These are phyloP conservation scores for Monosporascus sp. DNA, from an alignment of 2,329 filamentous ascomycete genomes.

Conservation along the genomic window DNA sequence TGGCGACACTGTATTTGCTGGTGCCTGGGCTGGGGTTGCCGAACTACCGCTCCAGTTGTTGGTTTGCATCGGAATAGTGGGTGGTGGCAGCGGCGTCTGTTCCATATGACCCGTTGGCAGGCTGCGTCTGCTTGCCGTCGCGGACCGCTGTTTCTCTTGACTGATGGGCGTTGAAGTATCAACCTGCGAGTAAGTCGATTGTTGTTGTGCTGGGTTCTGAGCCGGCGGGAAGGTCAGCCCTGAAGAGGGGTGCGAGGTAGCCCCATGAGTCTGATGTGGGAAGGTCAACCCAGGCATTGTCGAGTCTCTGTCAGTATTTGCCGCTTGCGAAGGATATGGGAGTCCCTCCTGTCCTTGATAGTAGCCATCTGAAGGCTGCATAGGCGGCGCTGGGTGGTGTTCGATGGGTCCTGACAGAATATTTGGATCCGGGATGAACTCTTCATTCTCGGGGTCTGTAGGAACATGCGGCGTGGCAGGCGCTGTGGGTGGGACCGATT, in stretches of 20 bases:
- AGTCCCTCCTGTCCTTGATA: constrained; percentile 12
- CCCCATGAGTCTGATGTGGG: constrained; percentile 11
- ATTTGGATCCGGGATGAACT: constrained; percentile 28
- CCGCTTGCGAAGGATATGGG: constrained; percentile 11
- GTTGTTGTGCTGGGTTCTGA: constrained; percentile 8
- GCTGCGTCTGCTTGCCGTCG: constrained; percentile 15
- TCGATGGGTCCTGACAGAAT: constrained; percentile 22
- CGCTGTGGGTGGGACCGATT: neutral
- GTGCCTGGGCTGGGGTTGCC: constrained; percentile 10
- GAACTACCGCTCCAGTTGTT: constrained; percentile 11
- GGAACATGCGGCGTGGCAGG: neutral
- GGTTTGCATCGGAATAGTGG: constrained; percentile 12
- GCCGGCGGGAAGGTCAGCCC: constrained; percentile 8
- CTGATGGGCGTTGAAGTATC: constrained; percentile 1
- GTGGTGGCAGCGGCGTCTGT: constrained; percentile 18
- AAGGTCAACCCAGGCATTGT: constrained; percentile 9
- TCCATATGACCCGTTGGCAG: constrained; percentile 15
- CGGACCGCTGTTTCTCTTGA: constrained; percentile 8
- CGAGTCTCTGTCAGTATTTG: constrained; percentile 3
- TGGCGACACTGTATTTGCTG: constrained; percentile 13
- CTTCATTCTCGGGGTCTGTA: constrained; percentile 23
- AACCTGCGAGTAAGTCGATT: constrained; percentile 7
- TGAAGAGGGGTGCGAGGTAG: constrained; percentile 8
- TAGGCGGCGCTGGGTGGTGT: constrained; percentile 7
- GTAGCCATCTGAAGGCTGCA: constrained; percentile 12